phyloP scores from a whole-genome alignment of 192 early-diverging fungal genomes.

The Lobosporangium transversale region DNA sequence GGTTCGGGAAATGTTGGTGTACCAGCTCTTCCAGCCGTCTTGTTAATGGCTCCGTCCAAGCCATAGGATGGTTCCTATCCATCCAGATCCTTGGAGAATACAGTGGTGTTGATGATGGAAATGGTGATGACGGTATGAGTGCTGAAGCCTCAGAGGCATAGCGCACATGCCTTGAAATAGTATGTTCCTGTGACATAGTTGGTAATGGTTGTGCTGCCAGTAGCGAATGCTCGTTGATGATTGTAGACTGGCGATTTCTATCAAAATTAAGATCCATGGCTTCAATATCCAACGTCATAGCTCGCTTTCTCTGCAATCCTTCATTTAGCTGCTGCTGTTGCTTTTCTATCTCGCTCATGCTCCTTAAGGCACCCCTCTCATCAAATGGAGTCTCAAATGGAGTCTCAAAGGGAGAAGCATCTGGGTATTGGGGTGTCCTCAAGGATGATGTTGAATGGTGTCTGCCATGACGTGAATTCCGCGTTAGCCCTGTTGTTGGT shows the following conservation, averaged over 20 bases:
- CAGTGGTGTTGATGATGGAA: not conserved
- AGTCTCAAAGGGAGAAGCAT: not conserved
- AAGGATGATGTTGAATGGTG: conserved; percentile 3
- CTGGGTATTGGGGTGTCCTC: conserved; percentile 1
- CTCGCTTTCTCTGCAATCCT: not conserved
- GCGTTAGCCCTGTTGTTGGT: too few relatives aligned
- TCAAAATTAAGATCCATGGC: not conserved
- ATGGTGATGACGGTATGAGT: not conserved
- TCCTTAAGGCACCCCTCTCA: conserved; percentile 2
- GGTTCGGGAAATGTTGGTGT: conserved; percentile 20
- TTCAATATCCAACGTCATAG: conserved; percentile 5
- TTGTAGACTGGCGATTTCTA: not conserved
- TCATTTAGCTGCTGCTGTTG: not conserved
- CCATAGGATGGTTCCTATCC: conserved; percentile 31
- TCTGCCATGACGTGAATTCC: not conserved
- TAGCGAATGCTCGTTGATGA: not conserved
- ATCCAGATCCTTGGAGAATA: conserved; percentile 3
- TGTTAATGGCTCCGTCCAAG: conserved; percentile 37
- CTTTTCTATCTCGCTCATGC: not conserved
- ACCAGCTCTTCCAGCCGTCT: conserved; percentile 26
- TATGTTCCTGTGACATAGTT: not conserved
- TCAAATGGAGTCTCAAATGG: not conserved
- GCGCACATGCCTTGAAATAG: not conserved
- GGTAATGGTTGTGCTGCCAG: not conserved
- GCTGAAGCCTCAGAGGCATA: conserved; percentile 6